Evolutionary conservation across 75 land plant genomes (phyloP), one percentile per base, ranked within the genome.

Genomic region (Sequoia sempervirens): DNA sequence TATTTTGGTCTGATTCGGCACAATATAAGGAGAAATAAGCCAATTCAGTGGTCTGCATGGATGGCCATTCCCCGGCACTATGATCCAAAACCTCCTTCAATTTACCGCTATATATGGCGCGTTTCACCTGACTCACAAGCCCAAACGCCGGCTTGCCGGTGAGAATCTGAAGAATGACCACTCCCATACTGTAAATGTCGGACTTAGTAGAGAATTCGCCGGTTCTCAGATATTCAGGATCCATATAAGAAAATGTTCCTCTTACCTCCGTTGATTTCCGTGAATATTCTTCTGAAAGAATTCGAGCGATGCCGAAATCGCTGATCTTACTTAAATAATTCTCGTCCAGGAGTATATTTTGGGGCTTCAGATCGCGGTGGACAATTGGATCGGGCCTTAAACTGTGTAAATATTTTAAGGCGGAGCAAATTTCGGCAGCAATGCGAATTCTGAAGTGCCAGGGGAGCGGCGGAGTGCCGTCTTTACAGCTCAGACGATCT

Each of bases 341-440:
- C 40, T 87, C 86, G 86, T 95, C 95, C 14, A 95, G 90, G 30
- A 95, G 90, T 47, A 95, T 89, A 70, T 95, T 93, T 1, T 87
- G 83, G 3, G 96, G 98, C 80, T 94, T 93, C 2, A 96, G 86
- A 83, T 94, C 94, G 3, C 98, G 91, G 83, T 96, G 98, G 34
- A 96, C 88, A 2, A 94, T 86, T 7, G 88, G 75, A 26, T 88
- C 82, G 32, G 95, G 95, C 32, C 86, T 86, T 23, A n/a, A 20
- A 32, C 90, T 88, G 85, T 96, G 98, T 13, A 96, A 91, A 81
- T 89, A 91, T 73, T 86, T 82, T 28, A 95, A 90, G 5, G 86
- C 92, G 1, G 89, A 87, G 83, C 93, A 94, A 36, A 93, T 32
- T 75, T 95, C 95, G 7, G 87, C 80, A 18, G 91, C 89, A 30